Conservation (phyloP, 176 grass and related monocot species). For the Triticum monococcum region DNA sequence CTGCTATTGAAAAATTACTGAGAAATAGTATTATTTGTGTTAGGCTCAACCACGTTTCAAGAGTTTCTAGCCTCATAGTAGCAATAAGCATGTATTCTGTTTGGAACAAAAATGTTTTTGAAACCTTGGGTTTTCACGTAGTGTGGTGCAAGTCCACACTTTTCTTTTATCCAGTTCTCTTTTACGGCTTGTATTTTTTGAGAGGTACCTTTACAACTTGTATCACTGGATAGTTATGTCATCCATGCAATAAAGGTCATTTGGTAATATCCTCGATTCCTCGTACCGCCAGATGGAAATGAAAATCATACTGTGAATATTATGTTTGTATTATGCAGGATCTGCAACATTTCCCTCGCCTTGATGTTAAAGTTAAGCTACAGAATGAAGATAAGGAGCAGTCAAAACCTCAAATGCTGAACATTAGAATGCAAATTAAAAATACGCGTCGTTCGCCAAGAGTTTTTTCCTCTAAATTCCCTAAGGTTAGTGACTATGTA, state of each 20-base stretch:
- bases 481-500: constrained; percentile 61
- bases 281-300: neutral
- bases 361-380: constrained; percentile 68
- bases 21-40: neutral
- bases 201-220: constrained; percentile 1
- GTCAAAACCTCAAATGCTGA: constrained; percentile 57
- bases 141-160: neutral
- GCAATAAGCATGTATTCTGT: neutral
- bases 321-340: constrained; percentile 54
- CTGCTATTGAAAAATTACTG: neutral
- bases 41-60: neutral
- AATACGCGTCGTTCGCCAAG: constrained; percentile 63
- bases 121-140: constrained; percentile 1
- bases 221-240: constrained; percentile 22
- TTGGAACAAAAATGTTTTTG: neutral
- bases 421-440: constrained; percentile 68
- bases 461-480: constrained; percentile 87
- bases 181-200: neutral
- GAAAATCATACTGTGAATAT: constrained; percentile 17
- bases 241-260: neutral
- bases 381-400: constrained; percentile 46
- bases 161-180: neutral
- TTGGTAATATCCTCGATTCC: neutral
- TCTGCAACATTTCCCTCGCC: constrained; percentile 72
- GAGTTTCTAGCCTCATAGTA: neutral